Conservation (phyloP, 2,329 filamentous ascomycete species). For the Pestalotiopsis sp. region DNA sequence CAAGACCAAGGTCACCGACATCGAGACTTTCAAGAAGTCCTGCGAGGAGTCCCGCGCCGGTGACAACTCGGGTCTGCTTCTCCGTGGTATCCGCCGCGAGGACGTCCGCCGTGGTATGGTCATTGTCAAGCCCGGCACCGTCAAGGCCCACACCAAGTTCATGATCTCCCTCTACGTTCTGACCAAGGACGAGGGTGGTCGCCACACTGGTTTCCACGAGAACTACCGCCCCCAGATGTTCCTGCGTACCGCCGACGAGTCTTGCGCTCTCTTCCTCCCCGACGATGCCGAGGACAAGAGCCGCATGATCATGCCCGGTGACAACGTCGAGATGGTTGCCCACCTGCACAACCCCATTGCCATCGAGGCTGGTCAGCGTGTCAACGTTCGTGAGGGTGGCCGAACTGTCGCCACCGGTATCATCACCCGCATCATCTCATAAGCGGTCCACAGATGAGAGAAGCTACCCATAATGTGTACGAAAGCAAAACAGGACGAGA, state of each 20-base stretch:
- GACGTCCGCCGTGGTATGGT: constrained; percentile 96
- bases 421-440: constrained; percentile 72
- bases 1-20: constrained; percentile 99
- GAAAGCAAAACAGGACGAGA: constrained; percentile 16
- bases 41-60: constrained; percentile 95
- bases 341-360: constrained; percentile 84
- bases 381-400: constrained; percentile 98
- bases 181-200: constrained; percentile 96
- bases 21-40: constrained; percentile 99
- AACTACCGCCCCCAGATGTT: constrained; percentile 98
- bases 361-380: constrained; percentile 88
- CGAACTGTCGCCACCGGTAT: constrained; percentile 85
- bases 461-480: constrained; percentile 16
- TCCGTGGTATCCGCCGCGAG: constrained; percentile 95
- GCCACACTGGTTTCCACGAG: constrained; percentile 91
- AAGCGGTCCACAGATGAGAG: constrained; percentile 31
- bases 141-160: constrained; percentile 90
- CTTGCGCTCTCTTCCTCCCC: constrained; percentile 80
- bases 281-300: constrained; percentile 75
- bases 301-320: constrained; percentile 90
- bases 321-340: constrained; percentile 98
- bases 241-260: constrained; percentile 87
- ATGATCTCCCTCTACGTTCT: constrained; percentile 95
- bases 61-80: constrained; percentile 96
- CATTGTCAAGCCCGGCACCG: constrained; percentile 77